phyloP scores from a whole-genome alignment of 805 yeast genomes.

The Metschnikowia borealis region DNA sequence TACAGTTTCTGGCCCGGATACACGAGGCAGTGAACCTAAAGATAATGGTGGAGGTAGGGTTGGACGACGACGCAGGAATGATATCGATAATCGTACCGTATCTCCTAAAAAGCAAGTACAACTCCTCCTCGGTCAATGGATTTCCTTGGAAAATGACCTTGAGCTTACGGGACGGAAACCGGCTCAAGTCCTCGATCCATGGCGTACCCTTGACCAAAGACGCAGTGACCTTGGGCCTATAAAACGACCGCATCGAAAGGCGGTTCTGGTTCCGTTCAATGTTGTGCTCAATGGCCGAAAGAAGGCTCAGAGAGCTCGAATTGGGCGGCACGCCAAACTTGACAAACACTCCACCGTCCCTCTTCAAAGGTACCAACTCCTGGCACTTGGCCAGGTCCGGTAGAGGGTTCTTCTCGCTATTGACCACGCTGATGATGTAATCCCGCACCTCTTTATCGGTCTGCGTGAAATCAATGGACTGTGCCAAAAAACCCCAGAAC shows the following conservation, averaged over 20 bases:
- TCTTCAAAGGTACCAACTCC: conserved; percentile 61
- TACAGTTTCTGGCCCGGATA: conserved; percentile 83
- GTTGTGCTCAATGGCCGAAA: conserved; percentile 47
- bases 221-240: conserved; percentile 38
- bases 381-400: conserved; percentile 40
- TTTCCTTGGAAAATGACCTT: conserved; percentile 75
- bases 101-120: conserved; percentile 77
- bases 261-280: conserved; percentile 23
- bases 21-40: conserved; percentile 64
- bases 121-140: conserved; percentile 70
- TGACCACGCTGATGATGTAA: conserved; percentile 16
- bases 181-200: conserved; percentile 89
- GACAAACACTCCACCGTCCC: conserved; percentile 95
- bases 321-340: conserved; percentile 60
- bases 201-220: conserved; percentile 87
- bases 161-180: conserved; percentile 64
- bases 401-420: conserved; percentile 22
- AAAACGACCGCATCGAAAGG: conserved; percentile 12
- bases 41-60: conserved; percentile 45
- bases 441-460: conserved; percentile 18
- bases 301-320: conserved; percentile 48
- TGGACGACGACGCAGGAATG: conserved; percentile 49
- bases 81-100: conserved; percentile 84
- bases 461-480: conserved; percentile 13
- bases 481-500: conserved; percentile 18